Base-by-base conservation (phyloP, 2,329 filamentous ascomycete genomes). In the Knufia petricola region DNA sequence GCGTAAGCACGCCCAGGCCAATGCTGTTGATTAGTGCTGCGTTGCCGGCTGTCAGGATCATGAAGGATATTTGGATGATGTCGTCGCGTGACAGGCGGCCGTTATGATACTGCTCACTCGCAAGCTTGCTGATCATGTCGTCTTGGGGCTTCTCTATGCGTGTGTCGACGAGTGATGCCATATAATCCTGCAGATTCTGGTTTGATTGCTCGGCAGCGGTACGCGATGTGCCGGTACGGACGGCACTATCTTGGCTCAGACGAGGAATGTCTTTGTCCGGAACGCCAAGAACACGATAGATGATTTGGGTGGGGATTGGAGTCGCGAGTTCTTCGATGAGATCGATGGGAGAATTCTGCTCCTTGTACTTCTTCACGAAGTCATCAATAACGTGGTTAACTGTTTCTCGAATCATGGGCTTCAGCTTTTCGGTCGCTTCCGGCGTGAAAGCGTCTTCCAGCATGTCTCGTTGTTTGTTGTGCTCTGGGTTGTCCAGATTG, bases 11-110 rank as follows among this genome's bases (percentile, higher is more conserved):
- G 9, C 72, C 72, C 26, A 74, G 61, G 1, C 66, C 63, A 49
- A 75, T 74, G 67, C 72, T 75, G 55, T 69, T 74, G 3, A 75
- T 67, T 68, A 75, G 71, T 0, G 73, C 74, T 0, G 72, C 73
- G 31, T 75, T 76, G 1, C 72, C 72, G 0, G 73, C 72, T 1
- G 74, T 71, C 1, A 76, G 65, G 3, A 75, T 61, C 6, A 76
- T 59, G 56, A 75, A 75, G 0, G 72, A 69, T 40, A 75, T 71
- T 49, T 73, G 69, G 1, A 74, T 55, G 10, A 54, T 60, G 48
- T 64, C 62, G 4, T 55, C 47, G 28, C 28, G 7, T 13, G 28
- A 13, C 7, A 30, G 13, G 48, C 64, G 51, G 2, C 64, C 63
- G 2, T 58, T 60, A 9, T 56, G 59, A 74, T 13, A 38, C 17